These are phyloP conservation scores for Pontederia paniculata DNA, from an alignment of 176 grass and related monocot genomes.

Conservation along the genomic window DNA sequence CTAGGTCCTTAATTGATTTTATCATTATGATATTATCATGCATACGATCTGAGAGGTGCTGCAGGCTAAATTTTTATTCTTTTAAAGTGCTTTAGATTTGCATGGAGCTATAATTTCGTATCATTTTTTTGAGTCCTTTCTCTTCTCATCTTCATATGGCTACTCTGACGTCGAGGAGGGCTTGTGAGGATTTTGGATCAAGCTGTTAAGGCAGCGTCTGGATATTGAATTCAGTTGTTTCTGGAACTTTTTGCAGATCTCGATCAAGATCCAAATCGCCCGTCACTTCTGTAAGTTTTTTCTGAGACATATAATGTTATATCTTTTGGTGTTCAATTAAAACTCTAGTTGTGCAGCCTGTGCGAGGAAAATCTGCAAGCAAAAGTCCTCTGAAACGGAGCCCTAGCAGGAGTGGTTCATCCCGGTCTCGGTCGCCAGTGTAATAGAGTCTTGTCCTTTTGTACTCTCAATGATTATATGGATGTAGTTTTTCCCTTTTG, in stretches of 20 bases:
- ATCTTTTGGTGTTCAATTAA: constrained; percentile 10
- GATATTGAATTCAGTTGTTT: constrained; percentile 20
- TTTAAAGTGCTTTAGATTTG: no score
- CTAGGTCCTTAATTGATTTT: not conserved
- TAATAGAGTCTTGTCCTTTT: not conserved
- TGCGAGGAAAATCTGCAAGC: no score
- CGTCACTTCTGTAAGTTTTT: constrained; percentile 55
- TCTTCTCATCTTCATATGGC: constrained; percentile 6
- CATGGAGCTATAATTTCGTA: no score
- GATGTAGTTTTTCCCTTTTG: no score
- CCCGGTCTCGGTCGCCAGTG: constrained; percentile 21
- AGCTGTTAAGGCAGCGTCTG: constrained; percentile 22
- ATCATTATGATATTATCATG: not conserved
- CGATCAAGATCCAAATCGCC: constrained; percentile 56
- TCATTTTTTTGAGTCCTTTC: constrained; percentile 1
- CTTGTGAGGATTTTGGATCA: constrained; percentile 21
- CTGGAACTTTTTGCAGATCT: constrained; percentile 56
- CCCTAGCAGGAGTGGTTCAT: constrained; percentile 14
- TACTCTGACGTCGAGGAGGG: constrained; percentile 20
- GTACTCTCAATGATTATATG: no score
- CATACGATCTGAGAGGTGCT: no score
- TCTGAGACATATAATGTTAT: constrained; percentile 4
- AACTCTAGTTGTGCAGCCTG: constrained; percentile 24
- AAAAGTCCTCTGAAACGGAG: no score
- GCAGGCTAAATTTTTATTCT: no score